Conservation (phyloP, 2,329 filamentous ascomycete genomes). For the Colletotrichum tropicale region DNA sequence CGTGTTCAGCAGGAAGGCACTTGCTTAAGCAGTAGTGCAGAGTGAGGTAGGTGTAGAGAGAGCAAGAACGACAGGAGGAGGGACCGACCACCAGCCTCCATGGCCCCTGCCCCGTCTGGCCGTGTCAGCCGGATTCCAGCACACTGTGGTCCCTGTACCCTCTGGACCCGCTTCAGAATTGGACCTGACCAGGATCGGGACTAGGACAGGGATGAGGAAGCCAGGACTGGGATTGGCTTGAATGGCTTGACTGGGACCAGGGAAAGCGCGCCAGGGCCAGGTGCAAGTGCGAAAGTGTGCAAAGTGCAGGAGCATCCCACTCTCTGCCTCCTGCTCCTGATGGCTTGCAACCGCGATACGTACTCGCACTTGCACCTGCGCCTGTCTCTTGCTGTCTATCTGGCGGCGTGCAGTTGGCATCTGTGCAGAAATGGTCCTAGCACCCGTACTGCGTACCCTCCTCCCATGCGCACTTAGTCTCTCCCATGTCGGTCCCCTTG, state of each 20-base stretch:
- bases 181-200: constrained; percentile 1
- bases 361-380: background rate
- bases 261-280: background rate
- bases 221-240: background rate
- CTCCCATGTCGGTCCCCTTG: background rate
- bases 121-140: background rate
- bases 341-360: background rate
- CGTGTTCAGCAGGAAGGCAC: background rate
- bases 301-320: constrained; percentile 1
- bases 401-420: constrained; percentile 12
- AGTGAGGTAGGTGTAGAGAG: background rate
- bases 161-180: background rate
- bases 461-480: background rate
- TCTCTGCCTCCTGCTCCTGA: background rate
- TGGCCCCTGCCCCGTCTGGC: background rate
- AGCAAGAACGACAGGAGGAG: background rate
- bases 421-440: constrained; percentile 7
- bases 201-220: background rate
- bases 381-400: constrained; percentile 5
- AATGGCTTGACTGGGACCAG: background rate
- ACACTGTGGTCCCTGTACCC: constrained; percentile 16
- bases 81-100: constrained; percentile 4
- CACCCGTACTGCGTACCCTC: background rate
- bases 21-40: background rate
- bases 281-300: background rate